These are phyloP conservation scores for Beauveria scarabaeidicola DNA, from an alignment of 2,329 filamentous ascomycete genomes.

Conservation along the genomic window DNA sequence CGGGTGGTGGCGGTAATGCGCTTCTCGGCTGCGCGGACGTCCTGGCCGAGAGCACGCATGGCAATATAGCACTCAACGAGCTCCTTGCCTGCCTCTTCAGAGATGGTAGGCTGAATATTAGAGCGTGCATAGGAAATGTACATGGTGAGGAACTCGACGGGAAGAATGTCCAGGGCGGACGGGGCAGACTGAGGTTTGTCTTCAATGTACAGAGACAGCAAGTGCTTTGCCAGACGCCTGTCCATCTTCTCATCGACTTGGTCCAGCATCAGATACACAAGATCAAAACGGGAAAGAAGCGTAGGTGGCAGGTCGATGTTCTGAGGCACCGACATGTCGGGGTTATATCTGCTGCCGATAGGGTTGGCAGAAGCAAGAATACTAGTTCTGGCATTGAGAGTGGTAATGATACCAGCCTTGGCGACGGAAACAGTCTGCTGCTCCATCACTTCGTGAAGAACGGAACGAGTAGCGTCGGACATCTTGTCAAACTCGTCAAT, in stretches of 20 bases:
- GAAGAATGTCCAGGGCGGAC: conserved; percentile 67
- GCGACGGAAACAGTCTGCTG: conserved; percentile 79
- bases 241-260: conserved; percentile 86
- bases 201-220: conserved; percentile 94
- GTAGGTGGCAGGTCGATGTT: conserved; percentile 97
- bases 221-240: conserved; percentile 79
- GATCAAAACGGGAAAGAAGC: conserved; percentile 87
- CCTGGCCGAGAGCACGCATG: conserved; percentile 88
- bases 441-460: conserved; percentile 83
- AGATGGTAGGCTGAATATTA: conserved; percentile 75
- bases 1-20: conserved; percentile 96
- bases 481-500: conserved; percentile 86
- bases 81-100: conserved; percentile 69
- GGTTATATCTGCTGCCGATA: conserved; percentile 96
- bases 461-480: conserved; percentile 69
- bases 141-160: conserved; percentile 88
- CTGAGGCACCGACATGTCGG: conserved; percentile 87
- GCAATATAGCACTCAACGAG: conserved; percentile 83
- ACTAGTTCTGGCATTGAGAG: conserved; percentile 87
- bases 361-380: conserved; percentile 97
- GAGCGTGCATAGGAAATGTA: conserved; percentile 96
- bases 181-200: conserved; percentile 81
- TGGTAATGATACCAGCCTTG: conserved; percentile 93
- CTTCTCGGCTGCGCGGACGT: conserved; percentile 80
- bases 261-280: conserved; percentile 94